Conservation (phyloP, 192 early-diverging fungal species). For the Kickxella alabastrina region DNA sequence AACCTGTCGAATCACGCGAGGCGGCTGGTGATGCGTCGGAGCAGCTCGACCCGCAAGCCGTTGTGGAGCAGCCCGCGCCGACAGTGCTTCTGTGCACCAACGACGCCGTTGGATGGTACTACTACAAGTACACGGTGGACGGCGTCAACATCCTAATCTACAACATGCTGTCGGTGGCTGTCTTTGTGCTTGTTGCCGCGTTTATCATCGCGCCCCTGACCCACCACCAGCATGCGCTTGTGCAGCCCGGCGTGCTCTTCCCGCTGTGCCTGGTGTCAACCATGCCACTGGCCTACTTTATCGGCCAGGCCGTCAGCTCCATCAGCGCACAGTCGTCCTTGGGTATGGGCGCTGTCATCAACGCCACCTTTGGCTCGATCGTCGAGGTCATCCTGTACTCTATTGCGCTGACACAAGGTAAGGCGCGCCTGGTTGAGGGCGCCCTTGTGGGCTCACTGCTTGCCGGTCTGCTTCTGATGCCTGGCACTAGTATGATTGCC, state of each 20-base stretch:
- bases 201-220: constrained; percentile 62
- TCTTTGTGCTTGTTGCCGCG: constrained; percentile 80
- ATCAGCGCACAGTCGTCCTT: constrained; percentile 92
- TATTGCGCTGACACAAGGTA: constrained; percentile 84
- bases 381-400: constrained; percentile 94
- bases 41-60: neutral
- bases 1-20: neutral
- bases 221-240: constrained; percentile 52
- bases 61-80: constrained; percentile 40
- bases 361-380: constrained; percentile 96
- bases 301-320: constrained; percentile 94
- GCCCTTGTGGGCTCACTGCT: constrained; percentile 89
- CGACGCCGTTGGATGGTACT: constrained; percentile 84
- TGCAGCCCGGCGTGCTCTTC: constrained; percentile 65
- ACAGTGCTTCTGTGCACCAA: constrained; percentile 82
- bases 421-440: constrained; percentile 83
- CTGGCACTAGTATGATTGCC: constrained; percentile 90
- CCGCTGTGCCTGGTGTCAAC: constrained; percentile 70
- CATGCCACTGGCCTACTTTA: constrained; percentile 92
- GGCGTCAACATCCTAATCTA: constrained; percentile 97
- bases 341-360: constrained; percentile 92
- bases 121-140: constrained; percentile 95
- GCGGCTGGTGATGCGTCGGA: neutral
- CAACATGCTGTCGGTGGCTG: constrained; percentile 78
- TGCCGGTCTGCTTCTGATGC: constrained; percentile 84